A percentile compares a stretch with the other conserved stretches of the same genome.
Conservation (phyloP, 805 yeast genomes). For the Candida ulmi region DNA sequence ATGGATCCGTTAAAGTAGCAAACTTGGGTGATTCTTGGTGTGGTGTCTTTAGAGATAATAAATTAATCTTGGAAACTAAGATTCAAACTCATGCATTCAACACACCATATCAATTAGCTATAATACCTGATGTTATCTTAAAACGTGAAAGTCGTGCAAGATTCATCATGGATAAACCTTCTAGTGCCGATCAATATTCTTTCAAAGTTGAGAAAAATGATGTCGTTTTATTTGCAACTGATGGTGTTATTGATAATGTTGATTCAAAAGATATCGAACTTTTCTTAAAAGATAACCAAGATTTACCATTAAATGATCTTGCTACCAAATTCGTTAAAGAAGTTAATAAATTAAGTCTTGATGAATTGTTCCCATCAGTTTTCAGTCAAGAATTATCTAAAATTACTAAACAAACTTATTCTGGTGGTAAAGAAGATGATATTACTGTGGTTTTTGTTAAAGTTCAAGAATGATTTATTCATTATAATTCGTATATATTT, state of each 20-base stretch:
- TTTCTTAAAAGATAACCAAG: slow-evolving; percentile 50
- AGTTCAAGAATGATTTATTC: slow-evolving; percentile 9
- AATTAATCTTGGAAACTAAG: slow-evolving; percentile 58
- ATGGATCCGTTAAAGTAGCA: slow-evolving; percentile 54
- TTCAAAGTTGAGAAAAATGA: slow-evolving; percentile 70
- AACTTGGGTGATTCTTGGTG: slow-evolving; percentile 96
- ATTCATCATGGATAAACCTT: slow-evolving; percentile 68
- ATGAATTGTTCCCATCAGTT: slow-evolving; percentile 72
- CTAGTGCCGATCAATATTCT: slow-evolving; percentile 57
- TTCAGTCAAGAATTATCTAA: slow-evolving; percentile 74
- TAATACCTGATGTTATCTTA: slow-evolving; percentile 62
- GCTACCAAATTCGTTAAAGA: slow-evolving; percentile 55
- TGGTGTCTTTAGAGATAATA: slow-evolving; percentile 67
- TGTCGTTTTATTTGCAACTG: slow-evolving; percentile 81
- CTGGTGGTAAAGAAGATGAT: slow-evolving; percentile 96
- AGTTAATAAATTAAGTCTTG: slow-evolving; percentile 66
- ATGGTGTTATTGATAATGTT: slow-evolving; percentile 89
- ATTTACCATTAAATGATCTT: slow-evolving; percentile 35
- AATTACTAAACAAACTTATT: slow-evolving; percentile 59
- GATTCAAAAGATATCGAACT: slow-evolving; percentile 64
- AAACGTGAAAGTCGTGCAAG: slow-evolving; percentile 46
- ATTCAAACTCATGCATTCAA: slow-evolving; percentile 85
- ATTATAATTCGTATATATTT: neutral
- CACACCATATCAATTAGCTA: slow-evolving; percentile 87
- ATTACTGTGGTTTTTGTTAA: slow-evolving; percentile 75